Percentiles rank a stretch among this genome's conserved stretches.
Conservation (phyloP, 148 eudicot species). For the Vaccinium vitisidaea region DNA sequence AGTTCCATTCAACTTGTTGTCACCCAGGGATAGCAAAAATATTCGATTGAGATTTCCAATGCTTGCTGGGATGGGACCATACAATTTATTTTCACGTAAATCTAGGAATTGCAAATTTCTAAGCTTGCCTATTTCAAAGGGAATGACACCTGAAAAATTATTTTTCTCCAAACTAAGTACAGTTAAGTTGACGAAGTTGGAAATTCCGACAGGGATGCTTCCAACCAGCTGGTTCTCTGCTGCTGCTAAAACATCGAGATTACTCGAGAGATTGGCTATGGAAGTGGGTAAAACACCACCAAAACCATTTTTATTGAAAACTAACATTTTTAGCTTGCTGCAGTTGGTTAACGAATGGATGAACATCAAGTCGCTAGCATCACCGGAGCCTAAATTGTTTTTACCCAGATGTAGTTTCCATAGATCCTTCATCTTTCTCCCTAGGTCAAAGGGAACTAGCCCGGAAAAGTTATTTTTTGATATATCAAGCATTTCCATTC, state of each 20-base stretch:
- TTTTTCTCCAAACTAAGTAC: not conserved
- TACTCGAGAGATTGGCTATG: conserved; percentile 14
- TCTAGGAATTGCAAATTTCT: not conserved
- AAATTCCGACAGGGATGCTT: conserved; percentile 7
- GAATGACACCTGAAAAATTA: conserved; percentile 14
- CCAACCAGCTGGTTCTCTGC: not conserved
- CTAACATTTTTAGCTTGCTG: not conserved
- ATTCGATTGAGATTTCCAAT: conserved; percentile 19
- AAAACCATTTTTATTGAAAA: not conserved
- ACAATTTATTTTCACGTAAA: not conserved
- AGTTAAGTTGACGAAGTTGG: conserved; percentile 17
- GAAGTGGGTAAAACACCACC: conserved; percentile 15
- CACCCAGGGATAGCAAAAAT: not conserved
- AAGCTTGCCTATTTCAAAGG: conserved; percentile 24
- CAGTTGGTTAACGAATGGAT: not conserved
- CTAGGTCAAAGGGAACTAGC: not conserved
- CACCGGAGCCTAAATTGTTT: not conserved
- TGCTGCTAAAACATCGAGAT: not conserved
- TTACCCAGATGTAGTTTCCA: not conserved
- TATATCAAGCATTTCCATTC: not conserved
- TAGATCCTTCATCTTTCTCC: not conserved
- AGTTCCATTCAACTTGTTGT: conserved; percentile 21
- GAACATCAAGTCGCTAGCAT: not conserved
- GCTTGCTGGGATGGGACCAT: conserved; percentile 14
- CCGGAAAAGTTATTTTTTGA: not conserved